Percentiles rank a stretch among this genome's conserved stretches.
phyloP scores from a whole-genome alignment of 352 stramenopile genomes.

The Pythium brachiatum region DNA sequence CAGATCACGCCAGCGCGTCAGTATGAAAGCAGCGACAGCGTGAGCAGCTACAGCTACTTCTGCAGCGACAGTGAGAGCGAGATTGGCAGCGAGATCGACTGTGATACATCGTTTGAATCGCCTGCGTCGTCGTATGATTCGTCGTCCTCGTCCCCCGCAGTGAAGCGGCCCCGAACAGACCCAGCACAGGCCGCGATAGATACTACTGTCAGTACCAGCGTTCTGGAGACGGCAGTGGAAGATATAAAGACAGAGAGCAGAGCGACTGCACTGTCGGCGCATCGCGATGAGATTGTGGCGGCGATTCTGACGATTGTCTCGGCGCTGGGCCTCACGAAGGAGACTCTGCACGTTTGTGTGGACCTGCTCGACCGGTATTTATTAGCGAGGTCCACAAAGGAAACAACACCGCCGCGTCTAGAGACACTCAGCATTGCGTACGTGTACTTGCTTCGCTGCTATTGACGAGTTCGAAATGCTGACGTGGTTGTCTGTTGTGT shows the following conservation, averaged over 20 bases:
- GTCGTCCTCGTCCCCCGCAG: not conserved
- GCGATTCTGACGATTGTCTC: constrained; percentile 65
- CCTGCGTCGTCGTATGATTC: constrained; percentile 9
- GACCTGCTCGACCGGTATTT: constrained; percentile 57
- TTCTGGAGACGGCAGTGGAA: not conserved
- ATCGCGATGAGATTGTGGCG: constrained; percentile 64
- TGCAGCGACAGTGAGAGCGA: not conserved
- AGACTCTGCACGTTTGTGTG: constrained; percentile 62
- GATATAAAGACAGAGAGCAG: not conserved
- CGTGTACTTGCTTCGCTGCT: not conserved
- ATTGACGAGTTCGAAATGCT: not conserved
- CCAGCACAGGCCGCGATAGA: not conserved
- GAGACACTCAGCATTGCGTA: constrained; percentile 66
- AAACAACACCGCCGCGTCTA: constrained; percentile 24
- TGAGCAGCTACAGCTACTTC: not conserved
- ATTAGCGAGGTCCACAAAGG: constrained; percentile 10
- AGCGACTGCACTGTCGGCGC: constrained; percentile 15
- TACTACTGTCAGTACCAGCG: not conserved
- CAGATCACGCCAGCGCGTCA: constrained; percentile 3
- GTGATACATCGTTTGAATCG: constrained; percentile 17
- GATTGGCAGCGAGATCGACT: constrained; percentile 2
- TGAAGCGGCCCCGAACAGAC: not conserved
- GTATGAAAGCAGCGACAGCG: constrained; percentile 8
- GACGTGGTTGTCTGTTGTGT: not conserved
- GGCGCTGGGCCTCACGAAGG: constrained; percentile 48